Base-by-base conservation (phyloP, 768 basidiomycete genomes). In the Auriscalpium vulgare region DNA sequence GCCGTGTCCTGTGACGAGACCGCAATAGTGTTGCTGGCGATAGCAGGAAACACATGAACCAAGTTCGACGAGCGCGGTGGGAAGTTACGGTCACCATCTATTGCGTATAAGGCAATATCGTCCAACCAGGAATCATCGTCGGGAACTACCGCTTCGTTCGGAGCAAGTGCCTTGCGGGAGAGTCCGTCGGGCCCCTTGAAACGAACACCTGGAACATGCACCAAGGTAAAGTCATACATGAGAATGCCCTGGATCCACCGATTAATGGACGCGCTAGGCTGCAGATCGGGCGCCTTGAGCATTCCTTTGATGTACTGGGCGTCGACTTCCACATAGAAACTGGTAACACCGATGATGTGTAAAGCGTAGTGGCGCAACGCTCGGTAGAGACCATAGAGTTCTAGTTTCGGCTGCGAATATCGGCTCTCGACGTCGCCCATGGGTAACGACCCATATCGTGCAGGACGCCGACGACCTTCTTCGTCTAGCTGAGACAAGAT, bases 171-270 rank as follows among this genome's bases (percentile, higher is more conserved):
- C 37, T 36, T 34, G 10, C 68, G 49, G 0, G 68, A 74, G 0
- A 73, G 54, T 4, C 68, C 69, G 52, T 75, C 71, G 0, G 72
- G 67, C 1, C 68, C 64, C 19, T 54, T 48, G 29, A 62, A 57
- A n/a, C 37, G 36, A 1, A 58, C 52, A 0, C 58, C 67, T 1
- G 72, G 70, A 7, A 78, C 65, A 50, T 78, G 77, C 0, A 65
- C 54, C 1, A 77, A 57, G 3, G 58, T 61, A 61, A 75, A 74
- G 38, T 69, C 58, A 53, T 73, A 77, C 0, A 74, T 54, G 0
- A 71, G 63, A 13, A 78, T 75, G 1, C 59, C 68, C 0, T 68
- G 67, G 37, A 78, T 74, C 77, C 77, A 78, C 8, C 71, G 51
- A 45, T 77, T 78, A 2, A 75, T 67, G 0, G 69, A 57, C 2